phyloP scores from a whole-genome alignment of 1,139 yeast species.

The Ashbya aceris region DNA sequence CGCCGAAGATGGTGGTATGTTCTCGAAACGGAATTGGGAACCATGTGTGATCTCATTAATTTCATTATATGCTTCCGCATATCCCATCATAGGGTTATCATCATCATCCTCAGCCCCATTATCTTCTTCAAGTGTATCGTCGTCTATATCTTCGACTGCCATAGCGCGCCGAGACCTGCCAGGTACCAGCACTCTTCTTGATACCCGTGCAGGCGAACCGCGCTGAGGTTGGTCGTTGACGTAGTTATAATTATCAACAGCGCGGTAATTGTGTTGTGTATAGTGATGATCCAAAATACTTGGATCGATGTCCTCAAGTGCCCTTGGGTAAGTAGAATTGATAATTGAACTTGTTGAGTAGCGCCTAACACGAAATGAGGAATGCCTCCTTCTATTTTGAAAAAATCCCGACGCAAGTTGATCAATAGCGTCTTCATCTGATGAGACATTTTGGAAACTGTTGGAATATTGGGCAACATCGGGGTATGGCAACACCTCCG shows the following conservation, averaged over 20 bases:
- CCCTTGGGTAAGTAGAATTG: conserved; percentile 7
- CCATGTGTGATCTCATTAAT: conserved; percentile 8
- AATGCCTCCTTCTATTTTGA: conserved; percentile 11
- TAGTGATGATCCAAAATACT: conserved; percentile 12
- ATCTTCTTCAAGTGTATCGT: conserved; percentile 9
- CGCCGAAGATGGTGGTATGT: not conserved
- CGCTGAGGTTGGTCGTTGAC: not conserved
- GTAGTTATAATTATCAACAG: conserved; percentile 15
- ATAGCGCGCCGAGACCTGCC: not conserved
- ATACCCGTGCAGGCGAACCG: not conserved
- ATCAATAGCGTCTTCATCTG: not conserved
- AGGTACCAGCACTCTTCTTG: not conserved
- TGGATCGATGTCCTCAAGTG: conserved; percentile 12
- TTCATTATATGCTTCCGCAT: conserved; percentile 16
- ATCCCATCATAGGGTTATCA: conserved; percentile 4
- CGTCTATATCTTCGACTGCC: conserved; percentile 4
- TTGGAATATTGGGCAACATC: conserved; percentile 19
- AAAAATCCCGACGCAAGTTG: not conserved
- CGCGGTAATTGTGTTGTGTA: conserved; percentile 9
- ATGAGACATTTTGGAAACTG: conserved; percentile 5
- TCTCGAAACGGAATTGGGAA: conserved; percentile 3
- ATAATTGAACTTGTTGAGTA: conserved; percentile 23
- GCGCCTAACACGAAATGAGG: conserved; percentile 23
- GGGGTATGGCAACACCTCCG: conserved; percentile 27
- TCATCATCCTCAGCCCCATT: conserved; percentile 10